These are phyloP conservation scores for Trametes elegans DNA, from an alignment of 768 basidiomycete species.

Conservation along the genomic window DNA sequence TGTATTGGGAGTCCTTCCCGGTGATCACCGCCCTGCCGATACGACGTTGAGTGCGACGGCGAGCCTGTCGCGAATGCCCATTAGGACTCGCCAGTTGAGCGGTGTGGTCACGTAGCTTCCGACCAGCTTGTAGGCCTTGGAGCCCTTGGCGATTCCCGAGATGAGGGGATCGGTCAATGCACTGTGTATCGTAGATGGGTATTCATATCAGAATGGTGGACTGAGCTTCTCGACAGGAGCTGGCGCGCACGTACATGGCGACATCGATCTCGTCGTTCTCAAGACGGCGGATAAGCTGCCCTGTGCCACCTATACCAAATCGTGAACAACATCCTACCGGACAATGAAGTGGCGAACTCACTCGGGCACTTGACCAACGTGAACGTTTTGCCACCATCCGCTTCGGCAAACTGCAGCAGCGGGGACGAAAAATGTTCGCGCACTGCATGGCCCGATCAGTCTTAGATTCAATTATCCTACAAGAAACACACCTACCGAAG, in stretches of 20 bases:
- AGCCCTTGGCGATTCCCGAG: conserved; percentile 90
- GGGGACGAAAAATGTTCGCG: conserved; percentile 92
- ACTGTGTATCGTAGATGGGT: too few relatives aligned
- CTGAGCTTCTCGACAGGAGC: neutral
- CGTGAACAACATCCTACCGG: neutral
- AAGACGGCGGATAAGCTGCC: conserved; percentile 75
- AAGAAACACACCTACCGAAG: neutral
- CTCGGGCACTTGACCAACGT: conserved; percentile 88
- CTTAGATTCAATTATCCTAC: neutral
- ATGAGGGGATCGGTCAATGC: conserved; percentile 90
- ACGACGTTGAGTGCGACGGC: neutral
- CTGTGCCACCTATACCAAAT: conserved; percentile 65
- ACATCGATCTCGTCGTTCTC: conserved; percentile 78
- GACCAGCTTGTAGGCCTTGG: conserved; percentile 83
- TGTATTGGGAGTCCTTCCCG: conserved; percentile 68
- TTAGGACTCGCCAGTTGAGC: conserved; percentile 66
- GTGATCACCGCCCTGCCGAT: conserved; percentile 84
- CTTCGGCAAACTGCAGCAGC: conserved; percentile 77
- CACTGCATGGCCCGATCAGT: conserved; percentile 41
- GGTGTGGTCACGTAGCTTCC: conserved; percentile 91
- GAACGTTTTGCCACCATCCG: conserved; percentile 70
- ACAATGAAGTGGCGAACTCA: conserved; percentile 32
- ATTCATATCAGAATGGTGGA: neutral
- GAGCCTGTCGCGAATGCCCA: neutral
- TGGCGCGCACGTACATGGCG: conserved; percentile 54